Conservation (phyloP, 2,329 filamentous ascomycete species). For the Botryotinia convoluta region DNA sequence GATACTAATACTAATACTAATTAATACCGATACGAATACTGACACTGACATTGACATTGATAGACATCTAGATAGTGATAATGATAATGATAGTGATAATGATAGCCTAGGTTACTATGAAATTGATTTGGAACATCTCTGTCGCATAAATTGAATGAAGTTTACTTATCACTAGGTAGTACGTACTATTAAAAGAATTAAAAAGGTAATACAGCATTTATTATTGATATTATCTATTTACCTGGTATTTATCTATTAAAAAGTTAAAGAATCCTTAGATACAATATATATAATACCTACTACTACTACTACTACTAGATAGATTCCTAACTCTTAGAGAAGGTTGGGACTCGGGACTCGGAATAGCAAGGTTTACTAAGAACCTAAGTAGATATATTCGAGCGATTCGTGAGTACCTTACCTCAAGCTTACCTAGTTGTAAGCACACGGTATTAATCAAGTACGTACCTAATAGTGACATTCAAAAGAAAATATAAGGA, state of each 20-base stretch:
- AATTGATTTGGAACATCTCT: no score
- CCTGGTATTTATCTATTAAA: accelerated
- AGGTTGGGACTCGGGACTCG: background rate
- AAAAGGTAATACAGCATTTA: background rate
- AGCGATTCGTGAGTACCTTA: background rate
- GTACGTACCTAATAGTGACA: background rate
- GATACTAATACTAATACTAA: background rate
- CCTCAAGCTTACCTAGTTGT: no score
- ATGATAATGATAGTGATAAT: no score
- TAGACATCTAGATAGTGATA: no score
- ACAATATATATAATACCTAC: no score
- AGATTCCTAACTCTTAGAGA: background rate
- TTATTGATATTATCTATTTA: no score
- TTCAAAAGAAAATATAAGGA: background rate
- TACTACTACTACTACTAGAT: no score
- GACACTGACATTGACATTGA: background rate
- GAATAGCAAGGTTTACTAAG: background rate
- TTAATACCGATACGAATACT: background rate
- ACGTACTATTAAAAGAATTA: background rate
- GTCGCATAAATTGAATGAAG: background rate
- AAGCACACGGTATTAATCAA: no score
- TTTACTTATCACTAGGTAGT: background rate
- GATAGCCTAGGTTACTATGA: no score
- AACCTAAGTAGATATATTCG: background rate
- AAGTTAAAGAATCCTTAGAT: no score